phyloP scores from a whole-genome alignment of 768 basidiomycete species.

The Boletus rex-veris region DNA sequence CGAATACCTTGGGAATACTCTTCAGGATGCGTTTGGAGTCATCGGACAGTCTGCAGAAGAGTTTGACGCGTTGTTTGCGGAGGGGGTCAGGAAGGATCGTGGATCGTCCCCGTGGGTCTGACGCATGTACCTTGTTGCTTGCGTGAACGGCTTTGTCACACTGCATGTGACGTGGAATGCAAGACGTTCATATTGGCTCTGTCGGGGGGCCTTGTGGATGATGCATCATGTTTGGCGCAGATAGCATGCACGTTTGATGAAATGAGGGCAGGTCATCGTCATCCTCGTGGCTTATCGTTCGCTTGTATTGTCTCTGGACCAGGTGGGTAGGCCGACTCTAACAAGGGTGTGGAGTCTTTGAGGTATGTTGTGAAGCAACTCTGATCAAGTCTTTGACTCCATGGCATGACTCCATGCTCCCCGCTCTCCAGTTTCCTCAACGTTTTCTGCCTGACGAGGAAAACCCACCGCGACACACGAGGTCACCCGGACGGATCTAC shows the following conservation, averaged over 20 bases:
- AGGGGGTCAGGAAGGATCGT: constrained; percentile 6
- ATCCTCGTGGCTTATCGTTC: constrained; percentile 7
- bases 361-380: constrained; percentile 1
- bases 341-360: too few species aligned
- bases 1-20: constrained; percentile 70
- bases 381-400: not conserved
- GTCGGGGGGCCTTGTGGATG: constrained; percentile 3
- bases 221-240: constrained; percentile 5
- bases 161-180: constrained; percentile 2
- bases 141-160: not conserved
- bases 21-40: constrained; percentile 91
- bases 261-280: not conserved
- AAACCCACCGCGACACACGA: constrained; percentile 1
- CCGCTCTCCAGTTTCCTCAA: not conserved
- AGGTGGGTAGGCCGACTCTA: too few species aligned
- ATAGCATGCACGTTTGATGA: constrained; percentile 7
- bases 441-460: not conserved
- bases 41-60: constrained; percentile 79
- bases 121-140: not conserved
- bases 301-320: not conserved
- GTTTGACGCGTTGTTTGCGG: constrained; percentile 74
- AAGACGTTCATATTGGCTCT: not conserved
- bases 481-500: constrained; percentile 17
- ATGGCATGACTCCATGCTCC: not conserved
- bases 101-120: constrained; percentile 13